Evolutionary conservation across 1,284 basidiomycete species (phyloP).

Genomic region (Puccinia horiana): DNA sequence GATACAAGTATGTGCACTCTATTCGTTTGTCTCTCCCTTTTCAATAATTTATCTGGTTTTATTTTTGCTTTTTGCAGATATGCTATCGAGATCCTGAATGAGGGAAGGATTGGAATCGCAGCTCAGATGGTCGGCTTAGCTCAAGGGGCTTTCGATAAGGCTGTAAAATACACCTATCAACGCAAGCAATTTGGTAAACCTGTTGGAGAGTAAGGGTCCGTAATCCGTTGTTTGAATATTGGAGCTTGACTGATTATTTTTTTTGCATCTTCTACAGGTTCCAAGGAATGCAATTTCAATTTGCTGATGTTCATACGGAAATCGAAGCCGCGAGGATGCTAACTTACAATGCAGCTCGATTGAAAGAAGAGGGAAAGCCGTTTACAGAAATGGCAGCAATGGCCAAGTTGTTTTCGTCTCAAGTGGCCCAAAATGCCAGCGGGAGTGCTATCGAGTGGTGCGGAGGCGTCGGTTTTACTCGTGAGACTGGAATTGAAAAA

Average conservation of each 20-base stretch:
- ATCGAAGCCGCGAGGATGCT: constrained; percentile 89
- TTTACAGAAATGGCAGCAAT: constrained; percentile 95
- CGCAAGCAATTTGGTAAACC: constrained; percentile 91
- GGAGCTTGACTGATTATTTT: background rate
- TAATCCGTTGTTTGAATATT: background rate
- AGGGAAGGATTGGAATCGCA: constrained; percentile 95
- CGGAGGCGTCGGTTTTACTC: constrained; percentile 90
- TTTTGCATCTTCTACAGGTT: constrained; percentile 64
- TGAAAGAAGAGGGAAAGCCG: constrained; percentile 86
- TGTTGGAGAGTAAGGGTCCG: constrained; percentile 65
- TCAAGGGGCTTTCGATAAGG: constrained; percentile 91
- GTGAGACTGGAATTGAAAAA: constrained; percentile 91
- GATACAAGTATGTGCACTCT: constrained; percentile 73
- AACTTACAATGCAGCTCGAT: constrained; percentile 93
- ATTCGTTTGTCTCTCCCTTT: background rate
- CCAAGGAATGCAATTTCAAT: constrained; percentile 95
- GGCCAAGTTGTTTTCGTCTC: constrained; percentile 81
- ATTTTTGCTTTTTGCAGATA: constrained; percentile 56
- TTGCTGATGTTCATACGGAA: constrained; percentile 66
- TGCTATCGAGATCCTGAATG: constrained; percentile 96
- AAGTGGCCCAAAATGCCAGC: constrained; percentile 83
- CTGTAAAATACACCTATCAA: constrained; percentile 88
- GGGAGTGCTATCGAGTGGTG: constrained; percentile 95
- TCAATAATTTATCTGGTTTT: background rate
- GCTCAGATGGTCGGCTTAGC: constrained; percentile 82